Conservation (phyloP, 495 filamentous ascomycete genomes). For the Lasiosphaeria ovina region DNA sequence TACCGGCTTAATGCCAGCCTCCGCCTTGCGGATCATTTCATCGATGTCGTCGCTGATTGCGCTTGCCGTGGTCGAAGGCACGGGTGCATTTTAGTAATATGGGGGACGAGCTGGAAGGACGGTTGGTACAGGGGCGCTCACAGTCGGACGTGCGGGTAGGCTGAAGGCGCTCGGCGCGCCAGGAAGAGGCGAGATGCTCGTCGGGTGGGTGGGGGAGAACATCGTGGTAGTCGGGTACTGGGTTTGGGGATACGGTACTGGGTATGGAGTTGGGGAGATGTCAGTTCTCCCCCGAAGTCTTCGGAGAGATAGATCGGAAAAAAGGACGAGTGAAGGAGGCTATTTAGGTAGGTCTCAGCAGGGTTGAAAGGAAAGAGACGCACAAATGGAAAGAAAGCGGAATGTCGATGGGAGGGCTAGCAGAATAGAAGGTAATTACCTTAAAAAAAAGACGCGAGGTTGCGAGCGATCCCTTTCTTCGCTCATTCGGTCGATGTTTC, state of each 20-base stretch:
- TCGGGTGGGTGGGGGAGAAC: conserved; percentile 39
- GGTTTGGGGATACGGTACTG: conserved; percentile 11
- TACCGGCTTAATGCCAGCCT: conserved; percentile 51
- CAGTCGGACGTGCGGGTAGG: conserved; percentile 43
- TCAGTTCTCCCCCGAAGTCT: conserved; percentile 18
- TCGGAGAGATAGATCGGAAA: conserved; percentile 1
- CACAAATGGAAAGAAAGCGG: no score
- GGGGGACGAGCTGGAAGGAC: conserved; percentile 19
- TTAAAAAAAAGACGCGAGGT: no score
- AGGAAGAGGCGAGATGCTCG: conserved; percentile 23
- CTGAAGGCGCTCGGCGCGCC: conserved; percentile 28
- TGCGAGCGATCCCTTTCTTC: no score
- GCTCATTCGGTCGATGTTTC: no score
- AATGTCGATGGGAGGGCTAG: no score
- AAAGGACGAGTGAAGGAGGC: no score
- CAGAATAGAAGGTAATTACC: no score
- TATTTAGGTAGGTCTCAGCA: no score
- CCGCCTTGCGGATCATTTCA: conserved; percentile 56
- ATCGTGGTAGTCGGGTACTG: conserved; percentile 39
- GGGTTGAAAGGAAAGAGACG: no score
- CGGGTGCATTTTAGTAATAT: conserved; percentile 20
- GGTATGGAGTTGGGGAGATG: conserved; percentile 40
- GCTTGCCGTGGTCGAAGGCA: conserved; percentile 19
- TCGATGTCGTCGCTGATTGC: conserved; percentile 51
- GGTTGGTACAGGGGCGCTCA: conserved; percentile 16